phyloP scores from a whole-genome alignment of 2,329 filamentous ascomycete genomes.

The Beauveria varroae region DNA sequence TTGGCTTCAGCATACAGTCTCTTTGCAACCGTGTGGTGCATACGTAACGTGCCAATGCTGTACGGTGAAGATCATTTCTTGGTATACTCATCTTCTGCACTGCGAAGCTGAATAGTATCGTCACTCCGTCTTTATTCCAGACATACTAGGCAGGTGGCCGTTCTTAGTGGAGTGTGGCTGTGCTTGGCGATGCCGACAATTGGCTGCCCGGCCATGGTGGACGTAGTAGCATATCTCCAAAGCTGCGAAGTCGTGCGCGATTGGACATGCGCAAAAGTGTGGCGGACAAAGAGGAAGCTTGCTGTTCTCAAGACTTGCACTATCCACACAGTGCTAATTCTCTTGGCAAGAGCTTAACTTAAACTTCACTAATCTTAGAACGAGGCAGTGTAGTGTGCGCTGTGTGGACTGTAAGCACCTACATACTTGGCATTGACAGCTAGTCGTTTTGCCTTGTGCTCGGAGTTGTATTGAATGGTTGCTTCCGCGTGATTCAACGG shows the following conservation, averaged over 20 bases:
- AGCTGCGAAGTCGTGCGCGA: neutral
- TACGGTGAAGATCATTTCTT: neutral
- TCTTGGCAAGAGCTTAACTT: conserved; percentile 3
- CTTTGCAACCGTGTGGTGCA: neutral
- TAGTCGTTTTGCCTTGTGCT: neutral
- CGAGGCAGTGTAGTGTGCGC: neutral
- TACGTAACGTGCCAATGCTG: neutral
- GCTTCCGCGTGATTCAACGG: neutral
- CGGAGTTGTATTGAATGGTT: neutral
- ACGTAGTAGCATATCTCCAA: neutral
- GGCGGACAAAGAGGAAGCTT: neutral
- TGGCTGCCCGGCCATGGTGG: neutral
- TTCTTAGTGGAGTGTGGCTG: neutral
- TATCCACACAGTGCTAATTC: neutral
- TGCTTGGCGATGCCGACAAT: neutral
- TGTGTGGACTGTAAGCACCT: neutral
- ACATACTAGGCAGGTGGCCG: conserved; percentile 2
- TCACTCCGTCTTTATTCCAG: neutral
- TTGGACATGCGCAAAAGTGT: neutral
- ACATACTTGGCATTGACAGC: conserved; percentile 2
- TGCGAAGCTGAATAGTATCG: neutral
- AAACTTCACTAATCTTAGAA: neutral
- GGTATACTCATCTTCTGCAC: neutral
- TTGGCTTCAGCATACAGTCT: neutral
- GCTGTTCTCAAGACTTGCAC: neutral